Base-by-base conservation (phyloP, 2,329 filamentous ascomycete genomes). In the Xylariaceae sp. region DNA sequence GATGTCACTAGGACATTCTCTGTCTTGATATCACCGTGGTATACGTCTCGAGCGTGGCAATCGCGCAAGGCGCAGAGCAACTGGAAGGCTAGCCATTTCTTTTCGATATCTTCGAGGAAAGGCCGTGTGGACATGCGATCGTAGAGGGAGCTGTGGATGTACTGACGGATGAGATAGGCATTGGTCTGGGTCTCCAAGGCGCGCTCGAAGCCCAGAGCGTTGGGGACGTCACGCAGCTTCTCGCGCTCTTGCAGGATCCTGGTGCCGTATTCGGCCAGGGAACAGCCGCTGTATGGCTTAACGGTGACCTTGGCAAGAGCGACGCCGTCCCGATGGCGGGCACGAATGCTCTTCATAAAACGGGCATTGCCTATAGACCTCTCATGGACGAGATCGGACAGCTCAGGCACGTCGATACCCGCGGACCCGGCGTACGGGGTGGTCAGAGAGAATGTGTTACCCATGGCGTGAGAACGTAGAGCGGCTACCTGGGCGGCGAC, bases 51-150 rank as follows among this genome's bases (percentile, higher is more conserved):
- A 28, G 88, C 80, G 69, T 99, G 94, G 63, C 90, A 97, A 71
- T 99, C 95, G 51, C 92, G 86, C 53, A 99, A 76, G 2, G 90
- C 92, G 69, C 91, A 97, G 11, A 99, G 80, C 2, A 99, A 81
- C 73, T 99, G 94, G 64, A 96, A 99, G 0, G 93, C 89, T 46
- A 99, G 81, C 94, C 94, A 99, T 75, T 96, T 97, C 79, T 97
- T 97, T 71, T 99, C 94, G 59, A 99, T 94, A 60, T 96, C 90
- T 71, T 99, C 95, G 10, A 97, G 77, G 63, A 99, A 99, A 0
- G 94, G 95, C 7, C 95, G 85, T 9, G 94, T 99, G 71, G 94
- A 96, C 71, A 99, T 84, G 48, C 94, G 89, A 73, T 99, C 94
- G 73, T 99, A 99, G 5, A 99, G 81, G 19, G 94, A 97, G 76